Percentiles rank a stretch among this genome's conserved stretches.
Evolutionary conservation across 257 asterid species (phyloP).

Genomic region (Capsicum pubescens): DNA sequence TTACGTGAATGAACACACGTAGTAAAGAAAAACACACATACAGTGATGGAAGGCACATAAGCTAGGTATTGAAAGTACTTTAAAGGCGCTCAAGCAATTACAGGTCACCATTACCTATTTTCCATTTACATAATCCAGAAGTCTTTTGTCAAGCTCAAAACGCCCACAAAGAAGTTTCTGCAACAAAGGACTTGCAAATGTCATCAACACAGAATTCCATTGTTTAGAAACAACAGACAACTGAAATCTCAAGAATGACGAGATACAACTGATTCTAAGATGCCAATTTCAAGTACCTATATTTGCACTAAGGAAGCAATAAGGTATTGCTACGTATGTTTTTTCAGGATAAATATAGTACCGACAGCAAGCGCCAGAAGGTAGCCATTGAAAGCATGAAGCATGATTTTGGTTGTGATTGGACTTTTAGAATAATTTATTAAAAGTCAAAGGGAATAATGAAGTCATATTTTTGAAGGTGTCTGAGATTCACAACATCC

Average conservation of each 20-base stretch:
- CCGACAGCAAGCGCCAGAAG: not conserved
- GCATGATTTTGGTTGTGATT: not conserved
- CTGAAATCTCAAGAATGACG: not conserved
- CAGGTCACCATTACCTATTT: slow-evolving; percentile 56
- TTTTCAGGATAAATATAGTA: not conserved
- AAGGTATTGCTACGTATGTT: not conserved
- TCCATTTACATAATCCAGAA: slow-evolving; percentile 72
- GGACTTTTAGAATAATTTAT: not conserved
- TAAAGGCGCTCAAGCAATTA: not conserved
- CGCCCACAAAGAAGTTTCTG: slow-evolving; percentile 86
- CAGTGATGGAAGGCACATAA: not conserved
- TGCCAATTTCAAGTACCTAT: slow-evolving; percentile 24
- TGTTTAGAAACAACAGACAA: not conserved
- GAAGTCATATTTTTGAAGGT: not conserved
- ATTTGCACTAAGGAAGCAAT: not conserved
- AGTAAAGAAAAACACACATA: not conserved
- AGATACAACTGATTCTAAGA: slow-evolving; percentile 17
- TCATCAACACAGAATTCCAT: slow-evolving; percentile 15
- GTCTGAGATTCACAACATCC: not conserved
- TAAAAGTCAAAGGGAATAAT: not conserved
- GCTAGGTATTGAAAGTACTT: not conserved
- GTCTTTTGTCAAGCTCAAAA: slow-evolving; percentile 89
- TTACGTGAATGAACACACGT: not conserved
- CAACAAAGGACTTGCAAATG: slow-evolving; percentile 28
- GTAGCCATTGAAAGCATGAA: not conserved